These are phyloP conservation scores for Platanthera guangdongensis DNA, from an alignment of 106 monocot species.

Conservation along the genomic window DNA sequence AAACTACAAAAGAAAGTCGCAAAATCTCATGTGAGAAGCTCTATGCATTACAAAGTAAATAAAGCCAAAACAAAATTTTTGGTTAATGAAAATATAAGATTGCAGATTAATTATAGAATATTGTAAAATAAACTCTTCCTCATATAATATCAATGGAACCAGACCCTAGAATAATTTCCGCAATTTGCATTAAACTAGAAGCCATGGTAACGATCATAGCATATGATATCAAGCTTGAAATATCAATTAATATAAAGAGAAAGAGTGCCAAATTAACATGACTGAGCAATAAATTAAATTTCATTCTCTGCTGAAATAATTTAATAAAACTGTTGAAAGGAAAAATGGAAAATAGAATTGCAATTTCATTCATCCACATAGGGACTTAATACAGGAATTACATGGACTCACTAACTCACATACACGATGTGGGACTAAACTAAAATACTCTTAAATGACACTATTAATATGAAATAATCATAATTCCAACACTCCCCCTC, in stretches of 20 bases:
- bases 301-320: not conserved
- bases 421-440: too few relatives aligned
- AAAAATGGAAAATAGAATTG: too few relatives aligned
- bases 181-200: slow-evolving; percentile 1
- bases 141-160: not conserved
- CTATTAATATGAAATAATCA: too few relatives aligned
- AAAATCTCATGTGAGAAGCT: not conserved
- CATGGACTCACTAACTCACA: too few relatives aligned
- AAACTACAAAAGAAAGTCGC: slow-evolving; percentile 38
- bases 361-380: not conserved
- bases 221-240: not conserved
- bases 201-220: not conserved
- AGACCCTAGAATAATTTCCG: not conserved
- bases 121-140: not conserved
- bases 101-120: not conserved
- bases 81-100: not conserved
- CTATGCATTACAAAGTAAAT: not conserved
- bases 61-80: not conserved
- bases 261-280: not conserved
- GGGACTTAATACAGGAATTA: too few relatives aligned
- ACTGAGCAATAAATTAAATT: not conserved
- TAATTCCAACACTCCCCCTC: too few relatives aligned
- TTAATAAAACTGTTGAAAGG: not conserved
- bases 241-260: not conserved
- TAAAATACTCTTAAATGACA: too few relatives aligned